Evolutionary conservation across 495 filamentous ascomycete genomes (phyloP).

Genomic region (Aspergillus affinis): DNA sequence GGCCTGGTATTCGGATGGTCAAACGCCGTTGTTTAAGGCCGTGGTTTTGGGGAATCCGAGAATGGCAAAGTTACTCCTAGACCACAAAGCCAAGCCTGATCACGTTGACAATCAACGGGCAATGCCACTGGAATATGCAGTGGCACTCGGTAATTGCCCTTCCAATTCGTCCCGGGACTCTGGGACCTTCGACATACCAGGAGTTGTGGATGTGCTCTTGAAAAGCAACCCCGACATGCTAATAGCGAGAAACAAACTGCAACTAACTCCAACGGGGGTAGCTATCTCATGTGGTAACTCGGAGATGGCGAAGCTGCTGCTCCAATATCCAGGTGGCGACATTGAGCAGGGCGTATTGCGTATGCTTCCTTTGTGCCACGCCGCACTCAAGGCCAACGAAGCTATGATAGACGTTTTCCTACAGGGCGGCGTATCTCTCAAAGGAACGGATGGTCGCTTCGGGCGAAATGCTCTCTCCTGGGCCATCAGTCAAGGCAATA

Average conservation of each 20-base stretch:
- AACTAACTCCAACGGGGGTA: not conserved
- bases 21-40: not conserved
- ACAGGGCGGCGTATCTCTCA: not conserved
- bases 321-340: not conserved
- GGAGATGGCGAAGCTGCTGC: constrained; percentile 1
- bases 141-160: not conserved
- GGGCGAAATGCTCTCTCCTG: constrained; percentile 2
- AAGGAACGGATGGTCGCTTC: not conserved
- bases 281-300: not conserved
- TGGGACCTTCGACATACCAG: not conserved
- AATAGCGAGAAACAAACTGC: not conserved
- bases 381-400: not conserved
- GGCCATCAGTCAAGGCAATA: not conserved
- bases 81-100: not conserved
- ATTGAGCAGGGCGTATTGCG: not conserved
- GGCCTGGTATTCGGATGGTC: not conserved
- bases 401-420: not conserved
- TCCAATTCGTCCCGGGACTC: not conserved
- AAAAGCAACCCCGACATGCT: not conserved
- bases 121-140: not conserved
- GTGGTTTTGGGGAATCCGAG: not conserved
- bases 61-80: not conserved
- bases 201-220: constrained; percentile 1
- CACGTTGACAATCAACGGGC: too few species aligned
- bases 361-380: not conserved